Evolutionary conservation across 2,329 filamentous ascomycete genomes (phyloP), one percentile per base, ranked within the genome.

Genomic region (Fusarium kyushuense): DNA sequence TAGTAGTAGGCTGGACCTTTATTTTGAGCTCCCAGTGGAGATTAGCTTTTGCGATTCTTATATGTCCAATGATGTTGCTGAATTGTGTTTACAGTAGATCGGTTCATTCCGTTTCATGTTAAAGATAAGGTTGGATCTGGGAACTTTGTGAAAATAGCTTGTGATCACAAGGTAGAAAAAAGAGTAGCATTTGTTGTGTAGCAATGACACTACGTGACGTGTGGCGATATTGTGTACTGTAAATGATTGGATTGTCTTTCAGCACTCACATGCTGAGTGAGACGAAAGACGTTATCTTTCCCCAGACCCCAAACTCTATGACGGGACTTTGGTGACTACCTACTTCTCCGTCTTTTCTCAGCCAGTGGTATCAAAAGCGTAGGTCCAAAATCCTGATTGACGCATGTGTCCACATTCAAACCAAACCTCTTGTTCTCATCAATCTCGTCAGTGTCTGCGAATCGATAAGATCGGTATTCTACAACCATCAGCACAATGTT

Each of bases 361-460:
- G 6, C n/a, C 32, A 48, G 16, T 6, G 33, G 52, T 8, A 71
- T 10, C 25, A 72, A 38, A 2, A 72, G 41, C 0, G 45, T 68
- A 3, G 70, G 70, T 1, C 68, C 70, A 40, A 70, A 73, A 45
- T 73, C 68, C 17, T 73, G 70, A 6, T 53, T 21, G 1, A 38
- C 9, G 1, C 56, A 68, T 4, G 62, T 66, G 19, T 72, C 68
- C 10, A 60, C 38, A 19, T 73, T 67, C 7, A 60, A 25, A 2
- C 58, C 70, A 23, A 48, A n/a, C 1, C 70, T 56, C 2, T 25
- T 33, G 13, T 45, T 38, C 3, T 54, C 42, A 0, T 49, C 55
- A 0, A 56, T 32, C n/a, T 70, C 58, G 1, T 65, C 54, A 5
- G 53, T 43, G 4, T 41, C 16, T 8, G 63, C 65, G 30, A 72